Base-by-base conservation (phyloP, 2,329 filamentous ascomycete genomes). In the Colletotrichum zoysiae region DNA sequence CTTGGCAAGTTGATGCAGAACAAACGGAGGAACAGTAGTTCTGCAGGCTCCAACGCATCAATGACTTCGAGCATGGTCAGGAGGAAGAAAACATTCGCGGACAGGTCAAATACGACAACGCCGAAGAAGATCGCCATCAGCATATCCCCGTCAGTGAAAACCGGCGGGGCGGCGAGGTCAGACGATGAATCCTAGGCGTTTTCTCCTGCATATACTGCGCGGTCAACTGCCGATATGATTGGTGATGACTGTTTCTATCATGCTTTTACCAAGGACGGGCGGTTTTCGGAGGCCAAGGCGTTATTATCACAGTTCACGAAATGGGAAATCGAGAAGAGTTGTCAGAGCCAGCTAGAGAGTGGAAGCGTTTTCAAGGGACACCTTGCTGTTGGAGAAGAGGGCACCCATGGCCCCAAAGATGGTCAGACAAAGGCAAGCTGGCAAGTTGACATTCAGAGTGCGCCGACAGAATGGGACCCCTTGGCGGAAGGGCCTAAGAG, bases 1-100 rank as follows among this genome's bases (percentile, higher is more conserved):
- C 84, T 98, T n/a, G 91, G 91, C 66, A 97, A 96, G 82, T 86
- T 98, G 76, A 90, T 93, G 74, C 84, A 88, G 60, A 85, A 85
- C 77, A 92, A 91, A 78, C 86, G 90, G 51, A 87, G 90, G 48
- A 91, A 88, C 76, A 90, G 87, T 78, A 85, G 83, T 67, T 87
- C 88, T 9, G 83, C 84, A 2, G 84, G 83, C 20, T 81, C 83
- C 12, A 85, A 82, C 55, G 74, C 80, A 3, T 79, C 82, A 26
- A 74, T 76, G 48, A 75, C 81, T 18, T 77, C 82, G n/a, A 80
- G 81, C 20, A 80, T 86, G 38, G 76, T 82, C 12, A 77, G 83
- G 44, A 85, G 82, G 71, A 87, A 85, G 78, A 86, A 83, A 78
- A 82, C 82, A 63, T 84, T 87, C 73, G 81, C 81, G 2, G 79